phyloP scores from a whole-genome alignment of 768 basidiomycete species.

The Serendipita sp. region DNA sequence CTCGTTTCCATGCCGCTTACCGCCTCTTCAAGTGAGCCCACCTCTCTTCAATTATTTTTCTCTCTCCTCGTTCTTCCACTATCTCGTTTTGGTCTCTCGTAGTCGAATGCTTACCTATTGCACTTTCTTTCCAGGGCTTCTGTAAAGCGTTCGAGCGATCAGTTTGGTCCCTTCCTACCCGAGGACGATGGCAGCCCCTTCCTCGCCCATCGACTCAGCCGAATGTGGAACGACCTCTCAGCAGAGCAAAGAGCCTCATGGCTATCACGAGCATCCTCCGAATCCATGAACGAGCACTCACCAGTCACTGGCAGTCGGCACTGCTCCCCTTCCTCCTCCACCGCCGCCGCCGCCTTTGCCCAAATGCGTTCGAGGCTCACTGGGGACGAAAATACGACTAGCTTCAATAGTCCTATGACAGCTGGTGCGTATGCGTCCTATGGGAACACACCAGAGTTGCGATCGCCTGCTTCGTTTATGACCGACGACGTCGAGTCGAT shows the following conservation, averaged over 20 bases:
- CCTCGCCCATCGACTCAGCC: background rate
- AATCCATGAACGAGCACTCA: background rate
- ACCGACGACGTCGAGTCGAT: background rate
- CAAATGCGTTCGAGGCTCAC: background rate
- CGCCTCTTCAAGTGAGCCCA: background rate
- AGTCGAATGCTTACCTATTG: too few relatives aligned
- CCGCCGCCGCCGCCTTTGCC: background rate
- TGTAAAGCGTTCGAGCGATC: background rate
- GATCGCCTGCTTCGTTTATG: background rate
- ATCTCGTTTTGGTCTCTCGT: background rate
- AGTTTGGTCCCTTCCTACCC: background rate
- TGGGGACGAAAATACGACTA: background rate
- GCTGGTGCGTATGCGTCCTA: too few relatives aligned
- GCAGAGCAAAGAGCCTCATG: background rate
- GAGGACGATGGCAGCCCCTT: background rate
- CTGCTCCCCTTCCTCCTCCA: background rate
- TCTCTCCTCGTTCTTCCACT: background rate
- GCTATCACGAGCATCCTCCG: background rate
- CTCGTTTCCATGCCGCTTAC: background rate
- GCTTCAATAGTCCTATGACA: too few relatives aligned
- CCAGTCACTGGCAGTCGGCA: background rate
- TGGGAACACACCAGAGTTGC: background rate
- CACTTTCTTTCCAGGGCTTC: background rate
- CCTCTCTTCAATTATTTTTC: background rate
- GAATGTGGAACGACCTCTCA: slow-evolving; percentile 1